These are phyloP conservation scores for Ceratocystis colombiana DNA, from an alignment of 2,329 filamentous ascomycete genomes.

Conservation along the genomic window DNA sequence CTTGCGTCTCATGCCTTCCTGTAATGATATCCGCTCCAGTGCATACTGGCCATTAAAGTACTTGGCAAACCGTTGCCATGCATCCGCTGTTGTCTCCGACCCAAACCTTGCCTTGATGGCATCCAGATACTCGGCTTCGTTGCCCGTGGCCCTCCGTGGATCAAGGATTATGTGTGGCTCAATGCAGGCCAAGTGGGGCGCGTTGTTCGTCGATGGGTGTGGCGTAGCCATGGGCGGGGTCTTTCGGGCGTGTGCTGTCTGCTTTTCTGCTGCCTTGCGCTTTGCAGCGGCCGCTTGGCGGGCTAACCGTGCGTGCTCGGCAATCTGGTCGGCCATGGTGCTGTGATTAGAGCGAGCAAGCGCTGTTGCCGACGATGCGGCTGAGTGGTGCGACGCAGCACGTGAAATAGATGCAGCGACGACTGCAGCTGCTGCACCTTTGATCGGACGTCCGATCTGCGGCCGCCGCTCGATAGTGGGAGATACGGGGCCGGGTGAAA, in stretches of 20 bases:
- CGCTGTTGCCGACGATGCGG: constrained; percentile 22
- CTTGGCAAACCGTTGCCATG: constrained; percentile 65
- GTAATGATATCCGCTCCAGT: constrained; percentile 75
- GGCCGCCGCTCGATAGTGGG: constrained; percentile 17
- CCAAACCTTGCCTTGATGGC: constrained; percentile 47
- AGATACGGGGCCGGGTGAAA: constrained; percentile 20
- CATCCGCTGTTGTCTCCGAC: constrained; percentile 45
- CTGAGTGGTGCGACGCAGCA: constrained; percentile 14
- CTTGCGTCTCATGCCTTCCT: constrained; percentile 78
- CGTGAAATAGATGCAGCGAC: constrained; percentile 23
- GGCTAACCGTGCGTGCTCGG: constrained; percentile 51
- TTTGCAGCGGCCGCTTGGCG: constrained; percentile 48
- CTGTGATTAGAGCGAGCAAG: constrained; percentile 27
- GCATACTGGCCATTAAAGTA: constrained; percentile 82
- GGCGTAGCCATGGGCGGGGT: constrained; percentile 40
- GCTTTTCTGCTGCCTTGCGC: constrained; percentile 46
- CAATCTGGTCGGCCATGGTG: constrained; percentile 46
- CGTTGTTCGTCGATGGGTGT: constrained; percentile 48
- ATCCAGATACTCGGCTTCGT: constrained; percentile 64
- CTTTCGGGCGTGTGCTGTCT: constrained; percentile 46
- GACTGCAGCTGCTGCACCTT: constrained; percentile 27
- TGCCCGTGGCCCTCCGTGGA: constrained; percentile 65
- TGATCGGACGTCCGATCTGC: constrained; percentile 26
- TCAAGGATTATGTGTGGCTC: constrained; percentile 62
- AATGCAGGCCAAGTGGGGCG: constrained; percentile 47